Conservation (phyloP, 257 asterid species). For the Anisodus acutangulus region DNA sequence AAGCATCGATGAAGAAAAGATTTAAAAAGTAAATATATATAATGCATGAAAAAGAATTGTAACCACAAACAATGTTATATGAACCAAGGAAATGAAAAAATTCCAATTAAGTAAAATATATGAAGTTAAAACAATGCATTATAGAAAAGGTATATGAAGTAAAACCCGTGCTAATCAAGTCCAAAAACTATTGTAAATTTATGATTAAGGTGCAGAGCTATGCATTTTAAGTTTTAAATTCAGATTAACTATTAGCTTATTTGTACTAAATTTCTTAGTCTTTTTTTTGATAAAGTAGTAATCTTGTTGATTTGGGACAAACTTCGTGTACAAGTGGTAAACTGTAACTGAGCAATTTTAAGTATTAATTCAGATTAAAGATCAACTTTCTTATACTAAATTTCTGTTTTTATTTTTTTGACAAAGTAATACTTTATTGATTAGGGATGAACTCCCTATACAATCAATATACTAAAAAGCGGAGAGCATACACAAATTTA, state of each 20-base stretch:
- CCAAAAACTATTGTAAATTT: background rate
- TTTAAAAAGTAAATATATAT: background rate
- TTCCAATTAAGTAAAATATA: conserved; percentile 16
- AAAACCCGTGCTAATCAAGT: background rate
- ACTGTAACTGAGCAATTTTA: background rate
- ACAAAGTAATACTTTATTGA: background rate
- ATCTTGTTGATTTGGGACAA: background rate
- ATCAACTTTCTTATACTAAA: background rate
- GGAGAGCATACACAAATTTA: background rate
- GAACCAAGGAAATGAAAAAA: background rate
- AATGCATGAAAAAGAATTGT: background rate
- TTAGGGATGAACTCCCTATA: background rate
- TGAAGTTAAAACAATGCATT: background rate
- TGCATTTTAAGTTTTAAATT: background rate
- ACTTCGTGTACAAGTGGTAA: background rate
- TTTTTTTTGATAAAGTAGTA: background rate
- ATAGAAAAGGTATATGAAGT: background rate
- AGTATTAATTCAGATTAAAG: conserved; percentile 4
- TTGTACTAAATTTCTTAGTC: background rate
- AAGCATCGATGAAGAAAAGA: background rate
- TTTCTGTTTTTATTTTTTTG: background rate
- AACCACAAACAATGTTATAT: background rate
- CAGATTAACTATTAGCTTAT: background rate
- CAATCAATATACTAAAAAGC: background rate
- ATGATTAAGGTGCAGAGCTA: background rate